Evolutionary conservation across 345 rosid species (phyloP).

Genomic region (Boechera retrofracta): DNA sequence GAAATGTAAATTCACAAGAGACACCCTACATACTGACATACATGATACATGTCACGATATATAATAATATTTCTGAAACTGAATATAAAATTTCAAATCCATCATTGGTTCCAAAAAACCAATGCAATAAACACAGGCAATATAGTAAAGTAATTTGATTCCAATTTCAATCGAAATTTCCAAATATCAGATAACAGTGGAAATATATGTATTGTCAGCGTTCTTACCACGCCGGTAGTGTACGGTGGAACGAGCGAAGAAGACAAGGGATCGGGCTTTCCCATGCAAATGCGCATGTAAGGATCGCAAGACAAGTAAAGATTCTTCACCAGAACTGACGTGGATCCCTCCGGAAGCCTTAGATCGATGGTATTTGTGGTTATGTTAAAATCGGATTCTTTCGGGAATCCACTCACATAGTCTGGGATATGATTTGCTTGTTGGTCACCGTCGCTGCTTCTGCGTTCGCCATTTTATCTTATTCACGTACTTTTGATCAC

Average conservation of each 20-base stretch:
- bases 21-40: not conserved
- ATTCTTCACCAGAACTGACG: conserved; percentile 50
- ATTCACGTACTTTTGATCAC: not conserved
- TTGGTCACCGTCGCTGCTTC: conserved; percentile 35
- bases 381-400: conserved; percentile 40
- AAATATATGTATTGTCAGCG: not conserved
- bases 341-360: conserved; percentile 36
- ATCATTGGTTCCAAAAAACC: not conserved
- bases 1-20: not conserved
- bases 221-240: conserved; percentile 33
- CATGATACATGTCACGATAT: not conserved
- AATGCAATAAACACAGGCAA: not conserved
- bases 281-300: conserved; percentile 54
- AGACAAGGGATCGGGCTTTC: conserved; percentile 37
- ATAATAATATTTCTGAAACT: not conserved
- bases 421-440: conserved; percentile 45
- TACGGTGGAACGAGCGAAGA: conserved; percentile 27
- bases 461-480: conserved; percentile 26
- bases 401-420: conserved; percentile 44
- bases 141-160: not conserved
- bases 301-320: conserved; percentile 61
- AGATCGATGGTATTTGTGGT: conserved; percentile 29
- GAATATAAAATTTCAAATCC: not conserved
- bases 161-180: not conserved
- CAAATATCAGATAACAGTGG: not conserved